phyloP scores from a whole-genome alignment of 1,284 basidiomycete species.

The Apiotrichum veenhuisii region DNA sequence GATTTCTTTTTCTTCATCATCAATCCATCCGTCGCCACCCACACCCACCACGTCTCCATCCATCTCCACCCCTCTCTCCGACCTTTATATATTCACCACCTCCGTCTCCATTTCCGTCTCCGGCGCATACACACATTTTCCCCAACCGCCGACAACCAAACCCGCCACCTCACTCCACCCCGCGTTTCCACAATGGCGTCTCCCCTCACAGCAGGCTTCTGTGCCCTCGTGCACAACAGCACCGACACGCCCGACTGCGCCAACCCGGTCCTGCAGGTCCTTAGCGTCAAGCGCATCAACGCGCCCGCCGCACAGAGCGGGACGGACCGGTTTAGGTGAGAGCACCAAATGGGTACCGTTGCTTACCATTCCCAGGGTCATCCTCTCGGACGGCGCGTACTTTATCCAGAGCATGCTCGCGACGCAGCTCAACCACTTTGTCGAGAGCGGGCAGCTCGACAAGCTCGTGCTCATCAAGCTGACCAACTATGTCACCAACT shows the following conservation, averaged over 20 bases:
- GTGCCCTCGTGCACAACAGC: slow-evolving; percentile 28
- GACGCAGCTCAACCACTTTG: slow-evolving; percentile 78
- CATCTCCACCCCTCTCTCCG: neutral
- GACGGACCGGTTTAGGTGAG: slow-evolving; percentile 48
- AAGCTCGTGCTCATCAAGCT: slow-evolving; percentile 72
- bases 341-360: neutral
- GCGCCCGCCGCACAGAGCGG: slow-evolving; percentile 25
- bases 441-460: slow-evolving; percentile 64
- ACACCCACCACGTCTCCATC: no score
- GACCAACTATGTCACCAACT: slow-evolving; percentile 75
- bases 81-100: no score
- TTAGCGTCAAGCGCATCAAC: slow-evolving; percentile 73
- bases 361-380: slow-evolving; percentile 39
- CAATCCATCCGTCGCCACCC: slow-evolving; percentile 5
- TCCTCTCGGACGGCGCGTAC: slow-evolving; percentile 66
- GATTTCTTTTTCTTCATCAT: neutral
- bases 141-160: no score
- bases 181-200: slow-evolving; percentile 25
- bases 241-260: slow-evolving; percentile 42
- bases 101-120: no score
- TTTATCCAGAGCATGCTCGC: slow-evolving; percentile 93
- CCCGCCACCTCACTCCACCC: no score
- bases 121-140: no score
- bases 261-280: slow-evolving; percentile 68
- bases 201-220: slow-evolving; percentile 42